Percentiles rank a stretch among this genome's conserved stretches.
Evolutionary conservation across 768 basidiomycete genomes (phyloP).

Genomic region (Dioszegia aurantiaca): DNA sequence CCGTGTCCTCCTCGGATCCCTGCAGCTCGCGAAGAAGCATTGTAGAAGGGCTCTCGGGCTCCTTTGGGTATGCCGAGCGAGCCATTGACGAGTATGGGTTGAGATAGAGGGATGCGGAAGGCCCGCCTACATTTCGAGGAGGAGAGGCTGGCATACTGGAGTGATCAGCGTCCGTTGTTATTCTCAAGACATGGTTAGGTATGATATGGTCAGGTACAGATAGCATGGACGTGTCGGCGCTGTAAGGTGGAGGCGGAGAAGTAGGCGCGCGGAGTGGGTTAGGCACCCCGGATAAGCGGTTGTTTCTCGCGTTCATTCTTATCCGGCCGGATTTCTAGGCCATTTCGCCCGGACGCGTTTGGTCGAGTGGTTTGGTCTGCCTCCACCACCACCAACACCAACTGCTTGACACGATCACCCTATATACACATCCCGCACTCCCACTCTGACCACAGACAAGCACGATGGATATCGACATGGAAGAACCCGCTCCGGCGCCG

Average conservation of each 20-base stretch:
- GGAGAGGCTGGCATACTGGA: slow-evolving; percentile 19
- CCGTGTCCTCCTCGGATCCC: slow-evolving; percentile 9
- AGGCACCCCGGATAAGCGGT: neutral
- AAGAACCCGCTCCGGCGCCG: slow-evolving; percentile 1
- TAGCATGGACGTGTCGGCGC: no score
- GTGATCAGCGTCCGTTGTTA: no score
- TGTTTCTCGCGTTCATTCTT: no score
- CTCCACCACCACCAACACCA: no score
- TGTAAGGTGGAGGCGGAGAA: neutral
- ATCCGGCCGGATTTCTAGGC: no score
- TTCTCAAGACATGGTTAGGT: no score
- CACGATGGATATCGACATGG: slow-evolving; percentile 38
- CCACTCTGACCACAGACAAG: slow-evolving; percentile 14
- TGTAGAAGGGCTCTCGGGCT: slow-evolving; percentile 43
- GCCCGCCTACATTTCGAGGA: neutral
- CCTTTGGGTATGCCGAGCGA: slow-evolving; percentile 23
- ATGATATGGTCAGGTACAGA: neutral
- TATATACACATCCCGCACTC: neutral
- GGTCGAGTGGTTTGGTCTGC: no score
- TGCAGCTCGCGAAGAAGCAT: slow-evolving; percentile 41
- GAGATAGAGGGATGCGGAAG: slow-evolving; percentile 27
- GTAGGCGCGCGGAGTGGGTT: neutral
- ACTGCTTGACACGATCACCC: no score
- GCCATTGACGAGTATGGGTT: slow-evolving; percentile 38
- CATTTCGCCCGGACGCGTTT: no score